Evolutionary conservation across 2,329 filamentous ascomycete genomes (phyloP), one percentile per base, ranked within the genome.

Genomic region (Beauveria sp.): DNA sequence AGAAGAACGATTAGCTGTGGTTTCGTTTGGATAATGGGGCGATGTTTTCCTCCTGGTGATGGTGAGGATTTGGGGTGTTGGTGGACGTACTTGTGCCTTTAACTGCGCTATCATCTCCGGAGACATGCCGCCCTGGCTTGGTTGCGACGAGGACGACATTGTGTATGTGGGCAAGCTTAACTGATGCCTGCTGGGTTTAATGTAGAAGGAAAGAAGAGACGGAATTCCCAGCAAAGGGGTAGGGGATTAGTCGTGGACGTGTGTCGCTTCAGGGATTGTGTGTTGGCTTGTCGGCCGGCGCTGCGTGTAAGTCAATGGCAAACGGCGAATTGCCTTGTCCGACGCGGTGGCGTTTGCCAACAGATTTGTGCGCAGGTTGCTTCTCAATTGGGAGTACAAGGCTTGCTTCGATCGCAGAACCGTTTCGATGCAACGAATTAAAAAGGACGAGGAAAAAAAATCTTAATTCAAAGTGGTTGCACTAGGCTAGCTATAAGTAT

Each of bases 1-100:
- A 12, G 16, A 22, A 53, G 62, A 59, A 58, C 58, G 61, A 65
- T 47, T 49, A 50, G 42, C 20, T 24, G 22, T 42, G 20, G 8
- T 47, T 12, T 38, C 6, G 12, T 2, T 38, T 38, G 12, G 14
- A 38, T 38, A 6, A 38, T 16, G 6, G 14, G 34, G 34, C 12
- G 34, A 38, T 5, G 34, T 16, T 38, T 38, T 5, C 14, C 24
- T 46, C 20, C 3, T 46, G n/a, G 7, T 28, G 24, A 16, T 24
- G 30, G 34, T 46, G 34, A 38, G 14, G 5, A 16, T 10, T 34
- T n/a, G n/a, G n/a, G 10, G 24, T 10, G 20, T 16, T 24, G 10
- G 10, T 14, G n/a, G 20, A 42, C 51, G 20, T 50, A 61, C 59
- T 12, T 61, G 18, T 42, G 49, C n/a, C 18, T 43, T 42, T 1